phyloP scores from a whole-genome alignment of 306 rosid genomes.

The Pueraria montana region DNA sequence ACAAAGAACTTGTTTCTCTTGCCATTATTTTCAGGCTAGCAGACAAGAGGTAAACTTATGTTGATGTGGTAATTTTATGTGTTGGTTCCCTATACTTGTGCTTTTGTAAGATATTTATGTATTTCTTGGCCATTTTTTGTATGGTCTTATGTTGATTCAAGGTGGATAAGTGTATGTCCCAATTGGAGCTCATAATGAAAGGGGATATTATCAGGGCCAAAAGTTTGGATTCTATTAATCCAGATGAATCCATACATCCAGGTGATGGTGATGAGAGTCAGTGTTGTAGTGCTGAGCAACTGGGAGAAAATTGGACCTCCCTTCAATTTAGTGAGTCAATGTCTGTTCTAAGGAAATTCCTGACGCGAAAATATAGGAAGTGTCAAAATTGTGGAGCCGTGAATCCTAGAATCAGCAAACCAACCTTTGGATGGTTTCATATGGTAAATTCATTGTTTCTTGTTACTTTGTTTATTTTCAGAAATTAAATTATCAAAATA shows the following conservation, averaged over 20 bases:
- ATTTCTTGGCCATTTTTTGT: constrained; percentile 34
- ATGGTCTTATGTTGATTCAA: constrained; percentile 45
- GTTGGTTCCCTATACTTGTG: constrained; percentile 3
- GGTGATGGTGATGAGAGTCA: constrained; percentile 44
- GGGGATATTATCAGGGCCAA: constrained; percentile 75
- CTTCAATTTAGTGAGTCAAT: constrained; percentile 79
- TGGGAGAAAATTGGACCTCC: constrained; percentile 73
- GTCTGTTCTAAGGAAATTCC: constrained; percentile 64
- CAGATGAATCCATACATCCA: constrained; percentile 40
- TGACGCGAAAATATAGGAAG: constrained; percentile 29
- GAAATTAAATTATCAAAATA: constrained; percentile 4
- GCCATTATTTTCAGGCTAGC: constrained; percentile 65
- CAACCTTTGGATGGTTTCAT: constrained; percentile 86
- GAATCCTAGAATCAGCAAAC: constrained; percentile 72
- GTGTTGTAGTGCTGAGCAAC: constrained; percentile 38
- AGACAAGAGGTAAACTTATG: constrained; percentile 55
- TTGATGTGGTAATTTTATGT: background rate
- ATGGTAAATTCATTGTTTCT: constrained; percentile 61
- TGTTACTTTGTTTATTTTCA: constrained; percentile 32
- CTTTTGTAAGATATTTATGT: background rate
- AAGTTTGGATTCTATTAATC: constrained; percentile 51
- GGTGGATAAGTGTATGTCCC: constrained; percentile 68
- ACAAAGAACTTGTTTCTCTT: constrained; percentile 68
- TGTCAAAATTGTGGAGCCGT: constrained; percentile 61
- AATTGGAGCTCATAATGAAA: constrained; percentile 71